phyloP scores from a whole-genome alignment of 2,329 filamentous ascomycete species.

The Xylariaceae sp. region DNA sequence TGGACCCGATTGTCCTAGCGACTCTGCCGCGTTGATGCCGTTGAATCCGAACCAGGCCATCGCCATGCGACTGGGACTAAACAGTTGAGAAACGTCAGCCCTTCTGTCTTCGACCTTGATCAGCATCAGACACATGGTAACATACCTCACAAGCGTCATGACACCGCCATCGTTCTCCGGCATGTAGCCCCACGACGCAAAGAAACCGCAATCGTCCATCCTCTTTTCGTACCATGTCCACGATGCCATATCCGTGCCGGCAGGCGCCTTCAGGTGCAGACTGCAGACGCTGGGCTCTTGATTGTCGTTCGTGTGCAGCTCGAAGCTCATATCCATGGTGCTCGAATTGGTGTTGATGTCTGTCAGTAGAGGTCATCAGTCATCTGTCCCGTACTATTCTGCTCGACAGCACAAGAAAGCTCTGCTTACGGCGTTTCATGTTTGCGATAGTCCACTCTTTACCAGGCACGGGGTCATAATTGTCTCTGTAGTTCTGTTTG shows the following conservation, averaged over 20 bases:
- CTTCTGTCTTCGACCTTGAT: not conserved
- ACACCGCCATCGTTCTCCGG: constrained; percentile 16
- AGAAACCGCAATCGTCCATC: constrained; percentile 17
- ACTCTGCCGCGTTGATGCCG: constrained; percentile 14
- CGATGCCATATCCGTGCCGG: constrained; percentile 9
- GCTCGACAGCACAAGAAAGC: not conserved
- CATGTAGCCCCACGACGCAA: constrained; percentile 25
- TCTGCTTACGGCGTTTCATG: constrained; percentile 5
- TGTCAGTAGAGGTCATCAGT: constrained; percentile 7
- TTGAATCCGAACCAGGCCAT: constrained; percentile 22
- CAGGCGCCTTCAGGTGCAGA: constrained; percentile 14
- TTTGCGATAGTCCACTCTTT: constrained; percentile 7
- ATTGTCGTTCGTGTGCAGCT: constrained; percentile 4
- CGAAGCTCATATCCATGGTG: constrained; percentile 15
- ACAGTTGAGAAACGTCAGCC: not conserved
- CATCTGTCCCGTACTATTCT: not conserved
- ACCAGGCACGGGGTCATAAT: not conserved
- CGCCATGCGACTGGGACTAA: constrained; percentile 15
- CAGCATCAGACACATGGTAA: not conserved
- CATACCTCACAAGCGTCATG: constrained; percentile 26
- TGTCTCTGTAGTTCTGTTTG: not conserved
- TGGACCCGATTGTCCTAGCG: constrained; percentile 15
- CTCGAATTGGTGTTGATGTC: constrained; percentile 12
- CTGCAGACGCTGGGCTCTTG: constrained; percentile 6
- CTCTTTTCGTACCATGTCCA: constrained; percentile 21